These are phyloP conservation scores for Effrenium voratum DNA, from an alignment of 73 alveolate species.

Conservation along the genomic window DNA sequence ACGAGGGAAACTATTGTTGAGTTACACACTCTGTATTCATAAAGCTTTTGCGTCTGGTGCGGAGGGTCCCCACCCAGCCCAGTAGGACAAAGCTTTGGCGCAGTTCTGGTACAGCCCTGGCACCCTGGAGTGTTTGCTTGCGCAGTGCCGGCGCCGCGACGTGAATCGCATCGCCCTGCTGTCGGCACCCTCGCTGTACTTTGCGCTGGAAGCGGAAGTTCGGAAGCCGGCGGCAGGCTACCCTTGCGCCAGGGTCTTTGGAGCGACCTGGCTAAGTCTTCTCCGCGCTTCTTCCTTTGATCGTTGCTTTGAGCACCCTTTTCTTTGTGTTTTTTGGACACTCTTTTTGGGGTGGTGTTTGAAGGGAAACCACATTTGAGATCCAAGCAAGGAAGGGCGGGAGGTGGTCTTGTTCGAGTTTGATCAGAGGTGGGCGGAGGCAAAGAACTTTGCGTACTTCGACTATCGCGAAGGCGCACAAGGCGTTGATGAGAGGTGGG, in stretches of 20 bases:
- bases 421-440: slow-evolving; percentile 46
- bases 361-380: no score
- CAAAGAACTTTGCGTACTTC: neutral
- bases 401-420: slow-evolving; percentile 41
- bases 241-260: no score
- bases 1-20: no score
- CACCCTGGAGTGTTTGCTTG: slow-evolving; percentile 44
- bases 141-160: slow-evolving; percentile 10
- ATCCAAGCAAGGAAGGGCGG: neutral
- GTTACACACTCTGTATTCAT: no score
- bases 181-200: slow-evolving; percentile 65
- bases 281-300: no score
- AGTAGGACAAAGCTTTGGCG: slow-evolving; percentile 41
- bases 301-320: no score
- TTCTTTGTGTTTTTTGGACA: no score
- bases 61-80: neutral
- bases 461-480: slow-evolving; percentile 24
- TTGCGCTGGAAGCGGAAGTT: neutral
- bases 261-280: no score
- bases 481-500: neutral
- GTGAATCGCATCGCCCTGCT: slow-evolving; percentile 50
- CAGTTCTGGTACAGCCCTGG: slow-evolving; percentile 64
- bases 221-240: no score
- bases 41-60: neutral
- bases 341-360: no score